Conservation (phyloP, 352 stramenopile species). For the Phytophthora ohioensis region DNA sequence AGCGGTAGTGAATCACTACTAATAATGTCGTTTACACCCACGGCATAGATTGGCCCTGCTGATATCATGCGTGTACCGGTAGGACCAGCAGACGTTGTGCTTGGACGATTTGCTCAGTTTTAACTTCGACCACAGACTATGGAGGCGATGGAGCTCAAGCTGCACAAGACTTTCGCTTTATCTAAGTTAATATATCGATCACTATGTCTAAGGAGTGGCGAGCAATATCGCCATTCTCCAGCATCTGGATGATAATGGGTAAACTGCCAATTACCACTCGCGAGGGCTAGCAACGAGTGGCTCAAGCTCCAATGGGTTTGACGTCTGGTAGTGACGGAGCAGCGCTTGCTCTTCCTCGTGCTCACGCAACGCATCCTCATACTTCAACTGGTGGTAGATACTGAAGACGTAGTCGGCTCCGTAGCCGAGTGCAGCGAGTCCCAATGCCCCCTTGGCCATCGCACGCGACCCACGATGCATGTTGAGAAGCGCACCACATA, state of each 20-base stretch:
- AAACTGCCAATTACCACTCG: conserved; percentile 20
- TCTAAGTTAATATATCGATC: conserved; percentile 24
- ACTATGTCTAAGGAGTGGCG: neutral
- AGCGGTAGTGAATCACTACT: too few species aligned
- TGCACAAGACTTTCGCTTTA: conserved; percentile 16
- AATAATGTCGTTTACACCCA: neutral
- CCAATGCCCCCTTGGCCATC: conserved; percentile 50
- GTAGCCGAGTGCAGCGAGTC: conserved; percentile 49
- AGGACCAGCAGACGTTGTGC: conserved; percentile 8
- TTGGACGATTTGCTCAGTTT: conserved; percentile 13
- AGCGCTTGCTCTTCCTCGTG: conserved; percentile 26
- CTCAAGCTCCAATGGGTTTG: conserved; percentile 16
- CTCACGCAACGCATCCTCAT: conserved; percentile 32
- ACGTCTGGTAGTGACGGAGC: conserved; percentile 8
- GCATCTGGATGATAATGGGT: conserved; percentile 10
- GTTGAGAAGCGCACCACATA: conserved; percentile 58
- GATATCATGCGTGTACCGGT: neutral
- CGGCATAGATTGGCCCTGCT: conserved; percentile 2
- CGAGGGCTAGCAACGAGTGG: conserved; percentile 11
- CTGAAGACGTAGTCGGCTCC: conserved; percentile 47
- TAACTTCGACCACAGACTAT: neutral
- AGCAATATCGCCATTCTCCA: neutral
- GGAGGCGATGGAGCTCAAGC: neutral
- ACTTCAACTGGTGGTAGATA: conserved; percentile 40
- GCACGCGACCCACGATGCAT: conserved; percentile 46